These are phyloP conservation scores for Lagenidium giganteum DNA, from an alignment of 352 stramenopile species.

Conservation along the genomic window DNA sequence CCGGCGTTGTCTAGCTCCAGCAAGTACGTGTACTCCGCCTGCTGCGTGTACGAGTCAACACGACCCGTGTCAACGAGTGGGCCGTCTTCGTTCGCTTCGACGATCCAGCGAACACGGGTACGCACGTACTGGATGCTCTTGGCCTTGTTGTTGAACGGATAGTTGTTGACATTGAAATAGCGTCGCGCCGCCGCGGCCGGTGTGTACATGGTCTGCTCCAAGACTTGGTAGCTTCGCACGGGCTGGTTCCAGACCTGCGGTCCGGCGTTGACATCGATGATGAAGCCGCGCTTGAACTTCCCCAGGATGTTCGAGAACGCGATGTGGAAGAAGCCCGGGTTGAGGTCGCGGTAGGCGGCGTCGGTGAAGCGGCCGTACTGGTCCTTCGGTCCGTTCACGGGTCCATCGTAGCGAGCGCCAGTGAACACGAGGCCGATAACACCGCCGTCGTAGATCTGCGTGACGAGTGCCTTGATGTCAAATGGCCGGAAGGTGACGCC, in stretches of 20 bases:
- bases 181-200: not conserved
- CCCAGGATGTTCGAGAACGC: constrained; percentile 9
- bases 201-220: not conserved
- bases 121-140: constrained; percentile 40
- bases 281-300: not conserved
- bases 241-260: constrained; percentile 19
- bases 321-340: constrained; percentile 8
- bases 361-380: constrained; percentile 1
- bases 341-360: constrained; percentile 1
- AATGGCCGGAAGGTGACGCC: constrained; percentile 15
- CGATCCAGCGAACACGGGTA: constrained; percentile 43
- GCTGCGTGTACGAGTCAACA: constrained; percentile 37
- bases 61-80: constrained; percentile 31
- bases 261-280: constrained; percentile 3
- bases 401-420: constrained; percentile 1
- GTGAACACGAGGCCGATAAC: constrained; percentile 1
- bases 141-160: constrained; percentile 55
- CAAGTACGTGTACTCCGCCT: constrained; percentile 49
- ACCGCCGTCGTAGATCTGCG: constrained; percentile 6
- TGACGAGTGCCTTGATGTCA: constrained; percentile 20
- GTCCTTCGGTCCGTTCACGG: not conserved
- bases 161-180: constrained; percentile 5
- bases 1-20: constrained; percentile 50
- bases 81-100: constrained; percentile 38
- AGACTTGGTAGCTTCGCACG: constrained; percentile 25